Conservation (phyloP, 73 alveolate genomes). For the Diophrys appendiculata region DNA sequence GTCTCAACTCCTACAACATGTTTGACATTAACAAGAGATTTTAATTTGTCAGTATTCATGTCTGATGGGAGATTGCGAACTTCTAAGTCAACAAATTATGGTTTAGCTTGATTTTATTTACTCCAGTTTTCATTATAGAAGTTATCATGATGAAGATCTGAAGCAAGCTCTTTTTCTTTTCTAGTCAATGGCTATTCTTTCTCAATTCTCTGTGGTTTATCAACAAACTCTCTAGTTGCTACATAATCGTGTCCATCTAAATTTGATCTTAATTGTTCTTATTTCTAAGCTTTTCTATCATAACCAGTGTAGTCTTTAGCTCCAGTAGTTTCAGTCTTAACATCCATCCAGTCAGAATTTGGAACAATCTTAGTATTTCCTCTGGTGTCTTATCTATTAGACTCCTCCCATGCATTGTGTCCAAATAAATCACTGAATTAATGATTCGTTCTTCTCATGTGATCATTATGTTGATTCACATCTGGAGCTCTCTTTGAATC, state of each 20-base stretch:
- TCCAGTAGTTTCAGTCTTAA: not conserved
- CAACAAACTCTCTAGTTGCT: too few species aligned
- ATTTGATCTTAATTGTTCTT: too few species aligned
- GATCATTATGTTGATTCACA: not conserved
- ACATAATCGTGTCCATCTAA: too few species aligned
- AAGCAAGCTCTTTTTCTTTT: too few species aligned
- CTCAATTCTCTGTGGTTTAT: too few species aligned
- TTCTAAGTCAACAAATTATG: not conserved
- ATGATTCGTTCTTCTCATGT: not conserved
- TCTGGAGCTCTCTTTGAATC: not conserved
- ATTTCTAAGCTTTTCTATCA: too few species aligned
- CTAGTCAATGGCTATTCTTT: too few species aligned
- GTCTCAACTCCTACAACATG: constrained; percentile 29
- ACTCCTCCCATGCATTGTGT: not conserved
- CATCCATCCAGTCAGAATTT: not conserved
- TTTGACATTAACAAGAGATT: not conserved
- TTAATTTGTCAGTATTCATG: not conserved
- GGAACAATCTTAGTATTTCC: not conserved
- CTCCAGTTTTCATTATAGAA: too few species aligned
- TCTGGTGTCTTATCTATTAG: too few species aligned
- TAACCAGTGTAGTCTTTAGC: too few species aligned
- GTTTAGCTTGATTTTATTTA: too few species aligned
- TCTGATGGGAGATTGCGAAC: not conserved
- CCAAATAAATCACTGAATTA: not conserved
- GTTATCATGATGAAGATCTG: too few species aligned